These are phyloP conservation scores for Melanomma pulvis-pyrius DNA, from an alignment of 495 filamentous ascomycete genomes.

Conservation along the genomic window DNA sequence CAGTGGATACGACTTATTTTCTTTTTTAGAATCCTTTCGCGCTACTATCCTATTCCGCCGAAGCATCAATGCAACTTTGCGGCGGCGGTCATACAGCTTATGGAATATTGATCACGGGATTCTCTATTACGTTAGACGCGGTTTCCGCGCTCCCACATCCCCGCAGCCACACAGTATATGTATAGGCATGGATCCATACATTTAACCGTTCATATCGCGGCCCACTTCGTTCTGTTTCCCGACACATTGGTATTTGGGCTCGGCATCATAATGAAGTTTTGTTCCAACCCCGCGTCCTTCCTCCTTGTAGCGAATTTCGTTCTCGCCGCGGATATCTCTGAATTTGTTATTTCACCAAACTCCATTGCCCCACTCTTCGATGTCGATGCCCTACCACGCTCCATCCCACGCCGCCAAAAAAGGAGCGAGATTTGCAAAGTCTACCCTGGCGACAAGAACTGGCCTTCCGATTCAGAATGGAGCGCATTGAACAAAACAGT, in stretches of 20 bases:
- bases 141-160: not conserved
- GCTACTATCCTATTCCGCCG: not conserved
- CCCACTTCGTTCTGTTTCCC: not conserved
- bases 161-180: not conserved
- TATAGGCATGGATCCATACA: not conserved
- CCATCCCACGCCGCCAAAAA: not conserved
- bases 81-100: not conserved
- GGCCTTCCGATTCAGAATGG: constrained; percentile 18
- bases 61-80: not conserved
- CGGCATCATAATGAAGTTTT: not conserved
- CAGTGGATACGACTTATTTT: no score
- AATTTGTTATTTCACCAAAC: not conserved
- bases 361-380: not conserved
- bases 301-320: not conserved
- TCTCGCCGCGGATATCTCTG: not conserved
- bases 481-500: constrained; percentile 9
- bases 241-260: not conserved
- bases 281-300: not conserved
- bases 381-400: not conserved
- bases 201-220: not conserved
- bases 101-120: not conserved
- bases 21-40: not conserved
- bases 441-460: constrained; percentile 20
- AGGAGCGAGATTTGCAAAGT: constrained; percentile 12
- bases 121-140: not conserved